phyloP scores from a whole-genome alignment of 202 grass and related monocot species.

The Zoysia matrella region DNA sequence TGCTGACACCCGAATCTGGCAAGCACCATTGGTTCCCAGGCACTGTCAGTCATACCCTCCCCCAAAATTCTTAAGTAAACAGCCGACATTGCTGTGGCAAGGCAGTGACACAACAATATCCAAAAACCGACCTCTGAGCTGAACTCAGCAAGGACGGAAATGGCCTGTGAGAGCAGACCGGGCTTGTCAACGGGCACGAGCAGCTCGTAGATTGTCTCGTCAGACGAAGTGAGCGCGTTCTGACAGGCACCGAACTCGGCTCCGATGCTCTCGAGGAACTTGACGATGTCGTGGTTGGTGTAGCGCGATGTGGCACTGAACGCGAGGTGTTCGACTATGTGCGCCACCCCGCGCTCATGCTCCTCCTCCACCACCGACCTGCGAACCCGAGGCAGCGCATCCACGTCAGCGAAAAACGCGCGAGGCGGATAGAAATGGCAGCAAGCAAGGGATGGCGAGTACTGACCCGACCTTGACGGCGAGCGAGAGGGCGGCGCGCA shows the following conservation, averaged over 20 bases:
- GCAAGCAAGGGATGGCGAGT: neutral
- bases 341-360: slow-evolving; percentile 92
- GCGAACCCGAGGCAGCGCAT: slow-evolving; percentile 25
- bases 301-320: slow-evolving; percentile 95
- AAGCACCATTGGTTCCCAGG: slow-evolving; percentile 27
- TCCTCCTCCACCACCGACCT: slow-evolving; percentile 97
- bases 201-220: slow-evolving; percentile 98
- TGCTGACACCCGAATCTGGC: slow-evolving; percentile 74
- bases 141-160: slow-evolving; percentile 90
- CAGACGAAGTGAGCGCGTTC: slow-evolving; percentile 98
- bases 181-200: slow-evolving; percentile 96
- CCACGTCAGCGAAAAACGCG: slow-evolving; percentile 19
- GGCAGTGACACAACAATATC: neutral
- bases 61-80: neutral
- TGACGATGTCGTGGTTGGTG: slow-evolving; percentile 97
- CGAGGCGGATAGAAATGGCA: neutral
- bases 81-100: slow-evolving; percentile 22
- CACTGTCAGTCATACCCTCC: neutral
- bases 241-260: slow-evolving; percentile 97
- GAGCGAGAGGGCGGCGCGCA: slow-evolving; percentile 94
- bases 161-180: slow-evolving; percentile 85
- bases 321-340: slow-evolving; percentile 95
- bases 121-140: slow-evolving; percentile 73
- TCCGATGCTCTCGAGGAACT: slow-evolving; percentile 99
- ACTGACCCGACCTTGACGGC: slow-evolving; percentile 99